These are phyloP conservation scores for Citrus unshiu DNA, from an alignment of 345 rosid species.

Conservation along the genomic window DNA sequence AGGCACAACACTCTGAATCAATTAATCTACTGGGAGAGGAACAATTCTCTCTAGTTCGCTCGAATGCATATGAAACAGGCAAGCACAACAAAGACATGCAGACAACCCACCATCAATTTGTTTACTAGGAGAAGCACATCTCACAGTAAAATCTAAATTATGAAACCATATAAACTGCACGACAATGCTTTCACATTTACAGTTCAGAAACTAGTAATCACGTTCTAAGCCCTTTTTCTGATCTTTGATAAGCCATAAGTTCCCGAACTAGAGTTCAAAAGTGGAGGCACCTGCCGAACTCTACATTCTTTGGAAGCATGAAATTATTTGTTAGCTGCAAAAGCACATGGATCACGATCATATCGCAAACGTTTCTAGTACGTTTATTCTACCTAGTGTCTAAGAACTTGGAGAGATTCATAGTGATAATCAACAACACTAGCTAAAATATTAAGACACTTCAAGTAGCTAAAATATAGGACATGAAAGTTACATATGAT, in stretches of 20 bases:
- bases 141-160: not conserved
- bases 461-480: not conserved
- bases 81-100: not conserved
- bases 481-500: not conserved
- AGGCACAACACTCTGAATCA: not conserved
- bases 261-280: not conserved
- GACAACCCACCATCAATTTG: not conserved
- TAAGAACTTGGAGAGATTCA: not conserved
- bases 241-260: not conserved
- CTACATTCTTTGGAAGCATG: not conserved
- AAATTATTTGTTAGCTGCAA: not conserved
- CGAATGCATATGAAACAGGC: not conserved
- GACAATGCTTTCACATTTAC: not conserved
- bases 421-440: not conserved
- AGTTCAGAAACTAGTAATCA: not conserved
- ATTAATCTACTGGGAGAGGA: not conserved
- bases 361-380: not conserved
- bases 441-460: not conserved
- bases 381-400: not conserved
- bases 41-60: not conserved
- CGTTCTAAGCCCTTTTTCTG: not conserved
- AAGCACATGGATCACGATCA: not conserved
- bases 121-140: not conserved
- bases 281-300: not conserved
- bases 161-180: not conserved